phyloP scores from a whole-genome alignment of 441 rosid genomes.

The Pelargonium fulgidum region DNA sequence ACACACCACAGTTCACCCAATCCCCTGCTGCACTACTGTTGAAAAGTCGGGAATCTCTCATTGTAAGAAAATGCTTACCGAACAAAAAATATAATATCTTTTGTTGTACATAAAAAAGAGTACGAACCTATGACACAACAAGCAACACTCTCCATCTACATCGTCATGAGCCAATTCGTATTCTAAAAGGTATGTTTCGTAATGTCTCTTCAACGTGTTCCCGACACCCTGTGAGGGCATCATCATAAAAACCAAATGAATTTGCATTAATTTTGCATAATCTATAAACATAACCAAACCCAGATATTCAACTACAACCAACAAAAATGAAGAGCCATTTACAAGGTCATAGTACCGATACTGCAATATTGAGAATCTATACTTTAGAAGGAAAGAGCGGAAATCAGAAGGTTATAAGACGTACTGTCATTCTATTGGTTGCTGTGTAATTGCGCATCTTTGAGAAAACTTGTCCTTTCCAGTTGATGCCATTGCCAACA shows the following conservation, averaged over 20 bases:
- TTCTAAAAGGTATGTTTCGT: not conserved
- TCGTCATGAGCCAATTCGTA: slow-evolving; percentile 8
- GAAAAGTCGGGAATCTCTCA: not conserved
- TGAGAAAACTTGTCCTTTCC: slow-evolving; percentile 32
- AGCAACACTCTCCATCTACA: slow-evolving; percentile 29
- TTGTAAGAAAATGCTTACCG: not conserved
- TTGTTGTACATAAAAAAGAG: no score
- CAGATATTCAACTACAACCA: no score
- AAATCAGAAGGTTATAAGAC: not conserved
- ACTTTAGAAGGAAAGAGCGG: no score
- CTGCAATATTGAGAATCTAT: not conserved
- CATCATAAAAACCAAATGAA: no score
- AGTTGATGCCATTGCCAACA: slow-evolving; percentile 30
- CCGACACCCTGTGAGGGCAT: not conserved
- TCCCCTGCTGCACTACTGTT: slow-evolving; percentile 2
- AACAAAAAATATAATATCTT: no score
- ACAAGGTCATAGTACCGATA: not conserved
- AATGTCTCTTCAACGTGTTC: not conserved
- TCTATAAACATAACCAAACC: no score
- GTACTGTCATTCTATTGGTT: slow-evolving; percentile 27
- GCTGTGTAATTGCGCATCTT: slow-evolving; percentile 27
- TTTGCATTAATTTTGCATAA: no score
- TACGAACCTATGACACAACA: slow-evolving; percentile 25
- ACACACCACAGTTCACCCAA: slow-evolving; percentile 3
- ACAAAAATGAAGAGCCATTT: no score